phyloP scores from a whole-genome alignment of 257 asterid species.

The Mitragyna speciosa region DNA sequence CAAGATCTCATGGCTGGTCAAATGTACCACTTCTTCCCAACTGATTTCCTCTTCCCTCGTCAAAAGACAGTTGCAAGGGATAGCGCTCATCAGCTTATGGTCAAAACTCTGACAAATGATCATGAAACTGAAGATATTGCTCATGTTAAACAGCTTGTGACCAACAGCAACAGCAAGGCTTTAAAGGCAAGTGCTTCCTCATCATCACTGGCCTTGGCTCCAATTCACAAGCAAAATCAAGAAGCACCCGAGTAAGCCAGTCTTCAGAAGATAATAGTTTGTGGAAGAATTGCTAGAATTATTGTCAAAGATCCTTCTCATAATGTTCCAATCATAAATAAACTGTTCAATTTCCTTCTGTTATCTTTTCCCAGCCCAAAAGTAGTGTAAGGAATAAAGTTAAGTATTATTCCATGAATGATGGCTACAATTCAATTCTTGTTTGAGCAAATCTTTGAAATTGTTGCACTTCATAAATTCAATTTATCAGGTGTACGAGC shows the following conservation, averaged over 20 bases:
- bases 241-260: constrained; percentile 1
- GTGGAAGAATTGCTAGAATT: neutral
- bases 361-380: too few species aligned
- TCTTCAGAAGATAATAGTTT: neutral
- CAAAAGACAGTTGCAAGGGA: constrained; percentile 34
- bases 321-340: too few species aligned
- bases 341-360: neutral
- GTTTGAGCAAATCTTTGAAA: too few species aligned
- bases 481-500: too few species aligned
- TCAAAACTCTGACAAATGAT: constrained; percentile 18
- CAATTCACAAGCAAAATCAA: constrained; percentile 27
- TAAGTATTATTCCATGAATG: too few species aligned
- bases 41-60: constrained; percentile 51
- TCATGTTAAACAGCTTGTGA: constrained; percentile 14
- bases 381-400: too few species aligned
- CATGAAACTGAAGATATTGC: constrained; percentile 25
- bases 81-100: constrained; percentile 31
- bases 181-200: constrained; percentile 32
- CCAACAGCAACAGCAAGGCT: constrained; percentile 13
- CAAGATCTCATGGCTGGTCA: constrained; percentile 47
- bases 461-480: too few species aligned
- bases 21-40: constrained; percentile 52
- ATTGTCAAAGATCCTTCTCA: neutral
- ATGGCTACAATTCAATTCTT: too few species aligned
- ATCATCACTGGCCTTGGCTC: constrained; percentile 30